Evolutionary conservation across 176 grass and related monocot genomes (phyloP), one percentile per base, ranked within the genome.

Genomic region (Elymus sibiricus): DNA sequence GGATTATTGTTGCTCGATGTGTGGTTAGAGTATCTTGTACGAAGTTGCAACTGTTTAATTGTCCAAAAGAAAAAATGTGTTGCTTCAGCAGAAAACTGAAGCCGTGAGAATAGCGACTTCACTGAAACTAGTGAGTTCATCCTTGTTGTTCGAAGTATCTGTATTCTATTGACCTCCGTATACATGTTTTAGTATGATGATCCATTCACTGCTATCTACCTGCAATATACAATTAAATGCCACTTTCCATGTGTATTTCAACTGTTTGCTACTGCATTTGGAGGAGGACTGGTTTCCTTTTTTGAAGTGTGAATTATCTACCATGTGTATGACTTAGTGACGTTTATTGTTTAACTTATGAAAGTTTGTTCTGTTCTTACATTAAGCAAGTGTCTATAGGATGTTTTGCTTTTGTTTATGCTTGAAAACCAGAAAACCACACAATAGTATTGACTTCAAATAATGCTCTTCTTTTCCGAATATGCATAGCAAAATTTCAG

Each of bases 11-110:
- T 83, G 15, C 6, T 58, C 25, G 55, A 53, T 78, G 5, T 66
- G 7, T 82, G 40, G 43, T 77, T 21, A 13, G 70, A 15, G 38
- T 64, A 51, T 86, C 60, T 72, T 61, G 77, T 46, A 78, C 64
- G 79, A 46, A 0, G 0, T 7, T 58, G 68, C 27, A 26, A 4
- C 9, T 61, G 10, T 25, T 66, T 85, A 94, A 44, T 56, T 94
- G 55, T 84, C 85, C 69, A 86, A 92, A 89, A 94, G 89, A 75
- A 92, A 97, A 90, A 86, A 89, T 11, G 94, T 90, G 77, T 97
- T 97, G 76, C 82, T 92, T 84, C 83, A 92, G 73, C 87, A 97
- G 61, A 97, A 97, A 83, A 28, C 81, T 75, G 89, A 97, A 76
- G 83, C 94, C 64, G 90, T 70, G 51, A 92, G 86, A 84, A 83